phyloP scores from a whole-genome alignment of 2,329 filamentous ascomycete species.

The Neophaeococcomyces mojaviensis region DNA sequence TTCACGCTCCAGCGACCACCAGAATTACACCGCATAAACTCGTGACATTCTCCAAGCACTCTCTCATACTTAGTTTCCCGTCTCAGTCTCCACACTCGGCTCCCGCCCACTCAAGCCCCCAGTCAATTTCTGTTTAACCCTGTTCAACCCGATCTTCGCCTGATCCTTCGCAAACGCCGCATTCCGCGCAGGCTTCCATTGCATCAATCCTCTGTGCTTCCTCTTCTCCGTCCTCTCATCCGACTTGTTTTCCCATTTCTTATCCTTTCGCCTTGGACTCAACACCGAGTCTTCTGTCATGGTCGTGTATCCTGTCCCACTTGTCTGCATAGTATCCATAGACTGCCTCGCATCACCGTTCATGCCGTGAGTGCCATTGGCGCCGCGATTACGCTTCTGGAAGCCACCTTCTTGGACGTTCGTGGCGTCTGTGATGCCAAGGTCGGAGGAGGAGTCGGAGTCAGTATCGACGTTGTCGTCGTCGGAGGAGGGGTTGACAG shows the following conservation, averaged over 20 bases:
- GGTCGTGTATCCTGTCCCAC: constrained; percentile 26
- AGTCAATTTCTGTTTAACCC: constrained; percentile 67
- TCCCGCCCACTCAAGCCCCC: constrained; percentile 67
- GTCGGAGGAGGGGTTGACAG: constrained; percentile 41
- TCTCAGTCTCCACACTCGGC: constrained; percentile 79
- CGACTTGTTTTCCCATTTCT: constrained; percentile 28
- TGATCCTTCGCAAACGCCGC: constrained; percentile 82
- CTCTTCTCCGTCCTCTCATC: constrained; percentile 56
- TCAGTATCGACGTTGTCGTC: constrained; percentile 23
- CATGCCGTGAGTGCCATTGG: constrained; percentile 23
- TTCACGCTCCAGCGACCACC: too few species aligned
- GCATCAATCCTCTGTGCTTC: constrained; percentile 85
- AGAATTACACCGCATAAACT: too few species aligned
- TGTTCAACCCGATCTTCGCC: constrained; percentile 67
- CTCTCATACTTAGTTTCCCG: constrained; percentile 13
- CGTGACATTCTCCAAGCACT: too few species aligned
- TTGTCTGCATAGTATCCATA: constrained; percentile 35
- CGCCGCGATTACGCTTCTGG: constrained; percentile 24
- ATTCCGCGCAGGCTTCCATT: constrained; percentile 87
- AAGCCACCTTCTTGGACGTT: constrained; percentile 24
- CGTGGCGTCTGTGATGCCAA: constrained; percentile 53
- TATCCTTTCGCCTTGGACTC: constrained; percentile 16
- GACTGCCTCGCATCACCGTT: constrained; percentile 23
- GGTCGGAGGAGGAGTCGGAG: constrained; percentile 36
- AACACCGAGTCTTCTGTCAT: constrained; percentile 18